phyloP scores from a whole-genome alignment of 495 filamentous ascomycete species.

The Immersiella caudata region DNA sequence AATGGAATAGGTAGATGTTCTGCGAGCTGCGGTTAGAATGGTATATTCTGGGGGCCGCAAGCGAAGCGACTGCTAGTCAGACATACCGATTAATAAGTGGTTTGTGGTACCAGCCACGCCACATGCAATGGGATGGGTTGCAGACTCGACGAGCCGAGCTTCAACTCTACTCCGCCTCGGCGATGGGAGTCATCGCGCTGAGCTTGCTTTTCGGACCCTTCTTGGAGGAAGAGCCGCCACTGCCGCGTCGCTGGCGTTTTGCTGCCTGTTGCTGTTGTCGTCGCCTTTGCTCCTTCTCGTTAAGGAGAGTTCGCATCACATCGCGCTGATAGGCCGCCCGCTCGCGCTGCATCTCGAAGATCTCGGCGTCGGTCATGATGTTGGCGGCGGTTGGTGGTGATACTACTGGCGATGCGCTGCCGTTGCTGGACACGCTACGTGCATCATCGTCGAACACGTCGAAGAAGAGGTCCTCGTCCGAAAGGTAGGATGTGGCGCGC shows the following conservation, averaged over 20 bases:
- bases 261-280: constrained; percentile 30
- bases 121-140: constrained; percentile 3
- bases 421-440: constrained; percentile 49
- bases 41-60: neutral
- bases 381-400: constrained; percentile 27
- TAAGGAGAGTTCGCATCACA: constrained; percentile 44
- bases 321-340: constrained; percentile 51
- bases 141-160: neutral
- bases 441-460: constrained; percentile 48
- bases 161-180: constrained; percentile 41
- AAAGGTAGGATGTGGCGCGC: constrained; percentile 52
- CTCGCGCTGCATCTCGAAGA: constrained; percentile 49
- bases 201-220: constrained; percentile 52
- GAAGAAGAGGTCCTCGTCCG: constrained; percentile 53
- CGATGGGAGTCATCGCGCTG: constrained; percentile 52
- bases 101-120: constrained; percentile 18
- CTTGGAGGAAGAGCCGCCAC: constrained; percentile 37
- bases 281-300: constrained; percentile 52
- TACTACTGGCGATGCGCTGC: constrained; percentile 46
- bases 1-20: neutral
- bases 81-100: constrained; percentile 20
- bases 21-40: neutral
- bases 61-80: constrained; percentile 6
- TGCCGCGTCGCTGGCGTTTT: constrained; percentile 36
- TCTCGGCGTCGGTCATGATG: constrained; percentile 40